Conservation (phyloP, 768 basidiomycete genomes). For the Boletus reticuloceps region DNA sequence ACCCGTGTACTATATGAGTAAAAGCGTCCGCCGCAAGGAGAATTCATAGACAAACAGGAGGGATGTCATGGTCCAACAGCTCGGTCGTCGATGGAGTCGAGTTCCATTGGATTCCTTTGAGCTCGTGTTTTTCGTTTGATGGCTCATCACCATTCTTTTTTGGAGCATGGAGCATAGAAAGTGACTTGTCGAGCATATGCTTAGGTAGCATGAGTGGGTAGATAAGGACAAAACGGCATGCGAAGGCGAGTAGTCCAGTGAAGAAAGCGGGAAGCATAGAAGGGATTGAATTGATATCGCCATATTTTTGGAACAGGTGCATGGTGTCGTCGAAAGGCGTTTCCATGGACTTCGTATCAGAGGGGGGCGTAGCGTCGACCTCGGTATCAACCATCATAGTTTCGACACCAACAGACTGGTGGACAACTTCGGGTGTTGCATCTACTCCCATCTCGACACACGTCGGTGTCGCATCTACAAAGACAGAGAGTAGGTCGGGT, state of each 20-base stretch:
- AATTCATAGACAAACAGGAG: slow-evolving; percentile 53
- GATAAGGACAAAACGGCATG: slow-evolving; percentile 46
- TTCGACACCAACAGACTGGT: slow-evolving; percentile 32
- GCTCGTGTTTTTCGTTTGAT: slow-evolving; percentile 29
- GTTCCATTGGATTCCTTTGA: slow-evolving; percentile 22
- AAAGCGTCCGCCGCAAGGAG: slow-evolving; percentile 33
- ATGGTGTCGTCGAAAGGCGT: slow-evolving; percentile 23
- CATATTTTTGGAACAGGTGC: slow-evolving; percentile 21
- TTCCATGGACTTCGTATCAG: slow-evolving; percentile 19
- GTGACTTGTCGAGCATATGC: slow-evolving; percentile 35
- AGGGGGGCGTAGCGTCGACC: slow-evolving; percentile 31
- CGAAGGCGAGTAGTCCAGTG: slow-evolving; percentile 42
- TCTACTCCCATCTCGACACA: slow-evolving; percentile 46
- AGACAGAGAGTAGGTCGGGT: slow-evolving; percentile 38
- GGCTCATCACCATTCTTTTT: slow-evolving; percentile 30
- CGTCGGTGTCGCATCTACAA: slow-evolving; percentile 53
- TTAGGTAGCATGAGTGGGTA: slow-evolving; percentile 53
- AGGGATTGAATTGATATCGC: slow-evolving; percentile 32
- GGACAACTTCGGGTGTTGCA: slow-evolving; percentile 36
- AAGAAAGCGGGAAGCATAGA: slow-evolving; percentile 28
- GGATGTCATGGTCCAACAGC: slow-evolving; percentile 32
- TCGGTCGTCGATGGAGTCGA: slow-evolving; percentile 28
- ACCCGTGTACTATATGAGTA: slow-evolving; percentile 44
- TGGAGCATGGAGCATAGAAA: slow-evolving; percentile 32
- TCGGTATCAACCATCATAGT: slow-evolving; percentile 28